Evolutionary conservation across 208 protist genomes (phyloP), one percentile per base, ranked within the genome.

Genomic region (Polymyxa betae): DNA sequence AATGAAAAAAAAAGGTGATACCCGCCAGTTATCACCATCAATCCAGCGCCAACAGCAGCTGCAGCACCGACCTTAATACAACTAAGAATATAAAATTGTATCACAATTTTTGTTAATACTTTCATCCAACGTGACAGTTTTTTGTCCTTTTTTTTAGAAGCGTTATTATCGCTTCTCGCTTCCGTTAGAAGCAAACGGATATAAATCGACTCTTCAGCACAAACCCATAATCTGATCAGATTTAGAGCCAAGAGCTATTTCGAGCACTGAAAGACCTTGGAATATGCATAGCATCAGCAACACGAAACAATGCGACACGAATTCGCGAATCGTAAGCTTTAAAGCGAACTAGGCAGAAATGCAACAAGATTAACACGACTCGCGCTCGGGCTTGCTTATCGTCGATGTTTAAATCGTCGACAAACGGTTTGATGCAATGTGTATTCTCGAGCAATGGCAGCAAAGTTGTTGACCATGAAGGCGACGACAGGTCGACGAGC

Each of bases 331-430:
- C 72, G 35, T 82, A 82, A 20, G 72, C 5, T 82, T 82, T 82
- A n/a, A 82, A 82, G 5, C 72, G 72, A 82, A 82, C 16, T 12
- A 82, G 72, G 72, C 35, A 82, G 72, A 82, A 82, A 82, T 82
- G 72, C n/a, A 82, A n/a, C 5, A 82, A n/a, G 40, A 82, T 82
- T 5, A 82, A n/a, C 35, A 82, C 16, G n/a, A 82, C 12, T 40
- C 72, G 72, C 5, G 72, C 72, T 16, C 72, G 5, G 5, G 10
- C 72, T 5, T 35, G 5, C 16, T 5, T 5, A 82, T 35, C 72
- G 12, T 5, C 12, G 5, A 82, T 35, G 16, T 40, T 43, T 20
- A 82, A n/a, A 43, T 82, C 72, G 5, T 82, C 72, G 40, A 82
- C n/a, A 43, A 82, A 82, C 72, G 72, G 72, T 20, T 35, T 45